Evolutionary conservation across 768 basidiomycete genomes (phyloP).

Genomic region (Trametes cingulata): DNA sequence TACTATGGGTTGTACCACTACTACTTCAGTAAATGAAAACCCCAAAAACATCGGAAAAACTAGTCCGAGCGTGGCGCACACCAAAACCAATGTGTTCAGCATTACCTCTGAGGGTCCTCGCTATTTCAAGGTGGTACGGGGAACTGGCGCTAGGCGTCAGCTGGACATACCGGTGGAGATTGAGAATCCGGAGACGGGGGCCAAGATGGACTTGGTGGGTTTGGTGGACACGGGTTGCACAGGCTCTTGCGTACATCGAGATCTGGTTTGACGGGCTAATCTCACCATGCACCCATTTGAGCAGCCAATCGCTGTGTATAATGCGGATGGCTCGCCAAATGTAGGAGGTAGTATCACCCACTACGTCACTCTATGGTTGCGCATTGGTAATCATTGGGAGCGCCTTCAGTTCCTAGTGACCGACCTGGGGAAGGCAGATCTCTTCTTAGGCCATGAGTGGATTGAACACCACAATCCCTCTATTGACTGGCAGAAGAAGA

Average conservation of each 20-base stretch:
- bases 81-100: constrained; percentile 1
- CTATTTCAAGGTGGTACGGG: constrained; percentile 11
- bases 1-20: background rate
- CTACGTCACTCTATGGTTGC: background rate
- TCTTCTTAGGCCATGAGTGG: constrained; percentile 25
- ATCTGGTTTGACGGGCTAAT: constrained; percentile 7
- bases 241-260: constrained; percentile 23
- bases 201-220: constrained; percentile 5
- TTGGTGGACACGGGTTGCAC: constrained; percentile 29
- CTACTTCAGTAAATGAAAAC: background rate
- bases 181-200: background rate
- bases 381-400: constrained; percentile 17
- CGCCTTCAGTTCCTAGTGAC: constrained; percentile 9
- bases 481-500: constrained; percentile 21
- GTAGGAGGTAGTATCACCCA: constrained; percentile 15
- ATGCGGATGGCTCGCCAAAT: constrained; percentile 20
- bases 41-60: background rate
- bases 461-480: constrained; percentile 22
- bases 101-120: background rate
- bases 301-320: constrained; percentile 13
- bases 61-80: constrained; percentile 3
- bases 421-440: constrained; percentile 8
- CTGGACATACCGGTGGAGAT: constrained; percentile 19
- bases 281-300: background rate
- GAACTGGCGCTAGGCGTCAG: constrained; percentile 2